These are phyloP conservation scores for Corylus avellana DNA, from an alignment of 306 rosid genomes.

Conservation along the genomic window DNA sequence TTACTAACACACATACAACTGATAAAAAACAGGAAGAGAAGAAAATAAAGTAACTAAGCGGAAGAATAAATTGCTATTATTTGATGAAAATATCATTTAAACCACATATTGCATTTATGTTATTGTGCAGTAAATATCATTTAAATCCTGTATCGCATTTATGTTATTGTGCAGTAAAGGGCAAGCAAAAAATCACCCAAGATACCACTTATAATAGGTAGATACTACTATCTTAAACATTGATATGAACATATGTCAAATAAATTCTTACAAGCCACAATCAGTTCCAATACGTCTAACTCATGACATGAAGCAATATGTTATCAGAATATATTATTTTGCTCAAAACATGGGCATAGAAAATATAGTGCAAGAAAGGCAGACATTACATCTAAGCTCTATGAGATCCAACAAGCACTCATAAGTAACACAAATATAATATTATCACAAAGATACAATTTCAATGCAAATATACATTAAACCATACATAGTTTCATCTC, in stretches of 20 bases:
- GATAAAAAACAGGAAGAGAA: no score
- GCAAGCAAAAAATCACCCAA: background rate
- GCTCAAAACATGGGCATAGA: background rate
- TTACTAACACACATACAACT: no score
- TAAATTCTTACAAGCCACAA: background rate
- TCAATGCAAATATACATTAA: background rate
- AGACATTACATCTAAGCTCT: background rate
- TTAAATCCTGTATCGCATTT: background rate
- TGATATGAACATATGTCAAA: background rate
- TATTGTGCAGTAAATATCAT: background rate
- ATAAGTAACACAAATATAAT: background rate
- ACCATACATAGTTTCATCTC: background rate
- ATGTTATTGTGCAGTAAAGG: background rate
- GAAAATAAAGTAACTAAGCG: background rate
- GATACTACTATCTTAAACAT: background rate
- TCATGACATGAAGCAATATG: background rate
- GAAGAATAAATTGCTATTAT: background rate
- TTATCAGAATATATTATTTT: background rate
- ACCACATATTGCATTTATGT: background rate
- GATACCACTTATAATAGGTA: background rate
- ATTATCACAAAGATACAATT: background rate
- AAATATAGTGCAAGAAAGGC: background rate
- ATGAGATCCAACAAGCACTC: background rate
- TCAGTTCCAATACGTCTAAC: no score
- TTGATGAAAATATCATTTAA: background rate